These are phyloP conservation scores for Meyerozyma smithsonii DNA, from an alignment of 1,139 yeast genomes.

Conservation along the genomic window DNA sequence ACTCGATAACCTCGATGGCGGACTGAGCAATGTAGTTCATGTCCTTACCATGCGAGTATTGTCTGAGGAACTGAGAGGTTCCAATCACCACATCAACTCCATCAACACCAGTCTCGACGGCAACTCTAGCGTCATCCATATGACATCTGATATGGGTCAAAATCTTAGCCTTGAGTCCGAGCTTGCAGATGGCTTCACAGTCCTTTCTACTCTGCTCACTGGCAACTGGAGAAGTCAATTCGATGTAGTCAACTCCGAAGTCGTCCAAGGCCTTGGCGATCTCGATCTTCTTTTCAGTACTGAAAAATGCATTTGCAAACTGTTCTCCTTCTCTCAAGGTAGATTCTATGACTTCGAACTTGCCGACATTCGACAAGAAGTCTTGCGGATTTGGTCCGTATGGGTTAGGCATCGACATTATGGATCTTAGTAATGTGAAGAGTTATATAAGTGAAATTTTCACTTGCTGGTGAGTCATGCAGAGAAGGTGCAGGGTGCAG, in stretches of 20 bases:
- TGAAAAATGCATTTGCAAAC: constrained; percentile 55
- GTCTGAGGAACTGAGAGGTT: constrained; percentile 50
- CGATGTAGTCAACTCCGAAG: constrained; percentile 57
- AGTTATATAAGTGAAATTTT: not conserved
- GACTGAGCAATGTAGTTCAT: constrained; percentile 49
- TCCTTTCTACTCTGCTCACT: constrained; percentile 52
- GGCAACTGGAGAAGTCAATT: constrained; percentile 55
- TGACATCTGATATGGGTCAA: constrained; percentile 57
- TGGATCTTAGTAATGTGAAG: not conserved
- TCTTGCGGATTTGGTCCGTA: constrained; percentile 60
- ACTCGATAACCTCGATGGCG: constrained; percentile 54
- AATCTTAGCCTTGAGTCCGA: constrained; percentile 51
- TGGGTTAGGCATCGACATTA: constrained; percentile 29
- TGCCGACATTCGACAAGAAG: constrained; percentile 48
- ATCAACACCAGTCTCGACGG: constrained; percentile 58
- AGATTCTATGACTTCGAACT: constrained; percentile 50
- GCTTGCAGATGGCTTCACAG: constrained; percentile 55
- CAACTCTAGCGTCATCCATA: constrained; percentile 56
- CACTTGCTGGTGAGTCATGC: constrained; percentile 2
- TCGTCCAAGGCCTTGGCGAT: constrained; percentile 57
- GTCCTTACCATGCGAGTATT: constrained; percentile 52
- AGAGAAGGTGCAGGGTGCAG: not conserved
- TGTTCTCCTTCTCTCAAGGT: constrained; percentile 60
- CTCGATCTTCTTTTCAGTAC: constrained; percentile 49
- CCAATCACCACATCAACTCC: constrained; percentile 60